Percentiles rank a stretch among this genome's conserved stretches.
phyloP scores from a whole-genome alignment of 257 asterid genomes.

The Plantago elongata region DNA sequence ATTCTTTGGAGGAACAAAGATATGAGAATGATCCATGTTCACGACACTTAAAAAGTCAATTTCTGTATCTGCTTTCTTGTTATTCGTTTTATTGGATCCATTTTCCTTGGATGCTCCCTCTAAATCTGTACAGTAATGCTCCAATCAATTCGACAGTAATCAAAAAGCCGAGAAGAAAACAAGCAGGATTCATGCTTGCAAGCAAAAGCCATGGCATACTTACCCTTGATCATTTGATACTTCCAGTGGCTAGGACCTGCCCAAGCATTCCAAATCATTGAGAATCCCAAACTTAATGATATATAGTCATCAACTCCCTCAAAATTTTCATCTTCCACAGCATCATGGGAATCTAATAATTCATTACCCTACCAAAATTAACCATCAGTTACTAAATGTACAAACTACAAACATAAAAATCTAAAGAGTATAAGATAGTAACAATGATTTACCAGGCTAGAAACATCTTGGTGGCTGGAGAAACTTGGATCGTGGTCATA shows the following conservation, averaged over 20 bases:
- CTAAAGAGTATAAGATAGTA: conserved; percentile 6
- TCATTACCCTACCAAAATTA: conserved; percentile 49
- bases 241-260: conserved; percentile 99
- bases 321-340: conserved; percentile 51
- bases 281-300: conserved; percentile 68
- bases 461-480: conserved; percentile 45
- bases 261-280: conserved; percentile 88
- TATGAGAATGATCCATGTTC: conserved; percentile 47
- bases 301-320: conserved; percentile 73
- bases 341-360: conserved; percentile 36
- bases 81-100: conserved; percentile 59
- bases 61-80: conserved; percentile 55
- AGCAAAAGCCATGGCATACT: conserved; percentile 17
- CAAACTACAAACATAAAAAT: not conserved
- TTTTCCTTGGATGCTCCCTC: conserved; percentile 46
- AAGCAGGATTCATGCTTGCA: not conserved
- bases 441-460: conserved; percentile 33
- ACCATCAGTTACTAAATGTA: conserved; percentile 14
- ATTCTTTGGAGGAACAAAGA: conserved; percentile 84
- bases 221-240: conserved; percentile 74
- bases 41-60: conserved; percentile 58
- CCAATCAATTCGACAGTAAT: conserved; percentile 14
- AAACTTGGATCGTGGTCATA: conserved; percentile 43
- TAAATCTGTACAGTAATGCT: conserved; percentile 38
- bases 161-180: not conserved